A percentile compares a stretch with the other conserved stretches of the same genome.
Conservation (phyloP, 2,329 filamentous ascomycete genomes). For the Neofusicoccum laricinum region DNA sequence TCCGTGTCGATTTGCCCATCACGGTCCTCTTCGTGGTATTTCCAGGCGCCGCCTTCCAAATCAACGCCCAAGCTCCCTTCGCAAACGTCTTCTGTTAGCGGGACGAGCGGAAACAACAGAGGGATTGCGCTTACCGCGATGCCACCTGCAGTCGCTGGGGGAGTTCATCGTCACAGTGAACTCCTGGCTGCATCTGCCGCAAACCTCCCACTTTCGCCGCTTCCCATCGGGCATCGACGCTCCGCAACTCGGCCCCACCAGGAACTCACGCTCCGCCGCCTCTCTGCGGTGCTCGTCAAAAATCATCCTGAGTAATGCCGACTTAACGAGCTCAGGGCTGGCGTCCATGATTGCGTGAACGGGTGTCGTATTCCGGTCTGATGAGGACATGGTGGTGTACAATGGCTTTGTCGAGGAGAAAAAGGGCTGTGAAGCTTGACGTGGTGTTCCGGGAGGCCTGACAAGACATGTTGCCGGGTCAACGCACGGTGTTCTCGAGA, state of each 20-base stretch:
- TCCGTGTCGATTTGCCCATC: background rate
- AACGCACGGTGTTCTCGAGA: too few species aligned
- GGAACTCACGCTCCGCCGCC: background rate
- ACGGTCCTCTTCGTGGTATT: background rate
- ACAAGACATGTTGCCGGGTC: too few species aligned
- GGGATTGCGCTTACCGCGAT: background rate
- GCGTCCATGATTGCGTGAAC: background rate
- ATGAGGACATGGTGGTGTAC: background rate
- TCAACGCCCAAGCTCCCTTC: background rate
- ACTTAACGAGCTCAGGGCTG: background rate
- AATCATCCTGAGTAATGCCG: background rate
- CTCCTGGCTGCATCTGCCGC: background rate
- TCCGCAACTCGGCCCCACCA: background rate
- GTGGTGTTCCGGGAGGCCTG: too few species aligned
- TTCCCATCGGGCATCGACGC: background rate
- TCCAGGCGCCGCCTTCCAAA: background rate
- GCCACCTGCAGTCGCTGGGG: background rate
- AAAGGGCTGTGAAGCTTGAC: too few species aligned
- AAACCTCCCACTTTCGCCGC: background rate
- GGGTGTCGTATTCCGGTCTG: background rate
- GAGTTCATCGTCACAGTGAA: background rate
- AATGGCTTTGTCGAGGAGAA: too few species aligned
- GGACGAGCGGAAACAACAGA: background rate
- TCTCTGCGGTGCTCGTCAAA: background rate
- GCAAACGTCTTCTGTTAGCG: background rate